Base-by-base conservation (phyloP, 2,329 filamentous ascomycete species). In the Metarhizium sp. region DNA sequence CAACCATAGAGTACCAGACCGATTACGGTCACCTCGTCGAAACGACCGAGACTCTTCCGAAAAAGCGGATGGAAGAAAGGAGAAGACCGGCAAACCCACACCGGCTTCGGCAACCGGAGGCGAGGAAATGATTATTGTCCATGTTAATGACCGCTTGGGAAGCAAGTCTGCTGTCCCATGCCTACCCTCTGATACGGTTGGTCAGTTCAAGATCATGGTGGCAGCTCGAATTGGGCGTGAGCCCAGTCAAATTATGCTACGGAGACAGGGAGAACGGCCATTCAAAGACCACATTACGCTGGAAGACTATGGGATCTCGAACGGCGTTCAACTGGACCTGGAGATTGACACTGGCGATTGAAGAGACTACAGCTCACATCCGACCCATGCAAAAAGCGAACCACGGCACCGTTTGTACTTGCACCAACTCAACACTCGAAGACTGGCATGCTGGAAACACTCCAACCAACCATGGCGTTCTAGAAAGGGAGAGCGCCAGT, bases 111-210 rank as follows among this genome's bases (percentile, higher is more conserved):
- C 70, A 67, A 51, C 57, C 2, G 60, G 60, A 10, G 43, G 73
- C 4, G 87, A 95, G 66, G 86, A 90, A 55, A 95, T 96, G 87
- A 96, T 97, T 62, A 82, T 95, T 52, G 92, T 97, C 18, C 84
- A 92, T 65, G 85, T 97, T 66, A 97, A 97, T 69, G 92, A 97
- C 71, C 82, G 92, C n/a, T 76, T 97, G 40, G 92, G 92, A 13
- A 96, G 92, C n/a, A 96, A 96, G 66, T 90, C 92, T 16, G 87
- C 89, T 53, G 94, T 97, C 60, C 92, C 92, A 0, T 96, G 92
- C 68, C 77, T 96, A 56, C 85, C 89, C 0, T 87, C 84, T 3
- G 92, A 97, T 72, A 86, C 85, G 7, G 86, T 96, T 61, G 86
- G 86, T 60, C 80, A 92, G 58, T 90, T 96, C 75, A 96, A 96